Conservation (phyloP, 495 filamentous ascomycete genomes). For the Sordaria brevicollis region DNA sequence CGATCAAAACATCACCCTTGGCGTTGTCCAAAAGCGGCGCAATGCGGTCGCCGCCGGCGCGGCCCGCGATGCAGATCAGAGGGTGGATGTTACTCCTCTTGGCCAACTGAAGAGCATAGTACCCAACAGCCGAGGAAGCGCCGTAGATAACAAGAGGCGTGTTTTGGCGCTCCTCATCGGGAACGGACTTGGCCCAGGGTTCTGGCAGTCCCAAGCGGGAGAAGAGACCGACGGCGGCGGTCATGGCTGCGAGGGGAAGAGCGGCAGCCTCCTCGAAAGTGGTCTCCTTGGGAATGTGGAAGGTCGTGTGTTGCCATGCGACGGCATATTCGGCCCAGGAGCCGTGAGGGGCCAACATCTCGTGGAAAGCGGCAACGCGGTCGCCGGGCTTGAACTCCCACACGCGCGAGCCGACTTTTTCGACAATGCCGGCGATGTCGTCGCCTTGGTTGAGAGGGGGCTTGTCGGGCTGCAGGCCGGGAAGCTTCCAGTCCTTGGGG, state of each 20-base stretch:
- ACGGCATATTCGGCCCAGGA: constrained; percentile 65
- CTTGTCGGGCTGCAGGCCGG: constrained; percentile 4
- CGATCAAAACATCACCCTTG: constrained; percentile 61
- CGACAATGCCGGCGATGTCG: constrained; percentile 61
- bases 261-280: constrained; percentile 67
- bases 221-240: constrained; percentile 56
- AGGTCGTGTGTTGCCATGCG: constrained; percentile 53
- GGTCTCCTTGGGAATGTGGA: constrained; percentile 53
- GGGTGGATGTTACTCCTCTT: constrained; percentile 60
- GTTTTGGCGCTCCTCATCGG: constrained; percentile 10
- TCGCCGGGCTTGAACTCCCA: constrained; percentile 56
- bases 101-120: constrained; percentile 60
- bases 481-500: constrained; percentile 70
- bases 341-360: constrained; percentile 41
- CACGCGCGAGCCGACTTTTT: constrained; percentile 51
- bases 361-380: constrained; percentile 61
- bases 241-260: constrained; percentile 66
- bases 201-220: constrained; percentile 47
- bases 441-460: constrained; percentile 49
- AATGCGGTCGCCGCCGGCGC: constrained; percentile 41
- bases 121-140: constrained; percentile 54
- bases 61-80: constrained; percentile 58
- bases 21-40: constrained; percentile 46
- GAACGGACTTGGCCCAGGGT: constrained; percentile 41
- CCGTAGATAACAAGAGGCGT: constrained; percentile 53